These are phyloP conservation scores for Flammula alnicola DNA, from an alignment of 1,284 basidiomycete species.

Conservation along the genomic window DNA sequence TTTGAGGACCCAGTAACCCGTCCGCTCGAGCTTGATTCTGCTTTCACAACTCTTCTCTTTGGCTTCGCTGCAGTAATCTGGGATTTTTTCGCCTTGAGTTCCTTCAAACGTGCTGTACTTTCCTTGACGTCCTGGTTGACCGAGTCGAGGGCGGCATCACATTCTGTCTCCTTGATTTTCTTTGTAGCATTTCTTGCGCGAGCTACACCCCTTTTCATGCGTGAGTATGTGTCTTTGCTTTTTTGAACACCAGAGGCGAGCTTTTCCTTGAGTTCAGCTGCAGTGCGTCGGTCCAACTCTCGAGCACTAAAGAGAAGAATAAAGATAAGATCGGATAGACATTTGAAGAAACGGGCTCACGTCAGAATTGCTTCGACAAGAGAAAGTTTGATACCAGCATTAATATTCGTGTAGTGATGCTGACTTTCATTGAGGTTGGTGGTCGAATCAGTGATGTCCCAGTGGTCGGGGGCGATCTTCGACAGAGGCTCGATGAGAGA, in stretches of 20 bases:
- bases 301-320: conserved; percentile 3
- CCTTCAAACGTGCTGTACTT: too few relatives aligned
- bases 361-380: conserved; percentile 20
- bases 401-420: conserved; percentile 25
- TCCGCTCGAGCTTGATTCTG: too few relatives aligned
- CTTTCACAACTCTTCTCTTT: too few relatives aligned
- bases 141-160: background rate
- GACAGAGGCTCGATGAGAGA: conserved; percentile 22
- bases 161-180: background rate
- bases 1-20: too few relatives aligned
- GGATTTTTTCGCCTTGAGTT: too few relatives aligned
- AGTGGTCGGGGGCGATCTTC: conserved; percentile 20
- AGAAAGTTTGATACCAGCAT: conserved; percentile 19
- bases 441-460: conserved; percentile 20
- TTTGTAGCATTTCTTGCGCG: conserved; percentile 4
- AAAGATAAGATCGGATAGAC: too few relatives aligned
- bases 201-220: background rate
- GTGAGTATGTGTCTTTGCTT: conserved; percentile 15
- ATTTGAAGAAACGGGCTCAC: too few relatives aligned
- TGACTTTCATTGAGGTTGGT: conserved; percentile 26
- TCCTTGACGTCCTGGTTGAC: conserved; percentile 1
- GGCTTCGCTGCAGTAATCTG: too few relatives aligned
- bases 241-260: conserved; percentile 18
- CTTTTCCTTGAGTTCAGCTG: conserved; percentile 14
- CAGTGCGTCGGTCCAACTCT: conserved; percentile 5